Percentiles rank a stretch among this genome's conserved stretches.
Evolutionary conservation across 2,329 filamentous ascomycete species (phyloP).

Genomic region (Aspergillus sp.): DNA sequence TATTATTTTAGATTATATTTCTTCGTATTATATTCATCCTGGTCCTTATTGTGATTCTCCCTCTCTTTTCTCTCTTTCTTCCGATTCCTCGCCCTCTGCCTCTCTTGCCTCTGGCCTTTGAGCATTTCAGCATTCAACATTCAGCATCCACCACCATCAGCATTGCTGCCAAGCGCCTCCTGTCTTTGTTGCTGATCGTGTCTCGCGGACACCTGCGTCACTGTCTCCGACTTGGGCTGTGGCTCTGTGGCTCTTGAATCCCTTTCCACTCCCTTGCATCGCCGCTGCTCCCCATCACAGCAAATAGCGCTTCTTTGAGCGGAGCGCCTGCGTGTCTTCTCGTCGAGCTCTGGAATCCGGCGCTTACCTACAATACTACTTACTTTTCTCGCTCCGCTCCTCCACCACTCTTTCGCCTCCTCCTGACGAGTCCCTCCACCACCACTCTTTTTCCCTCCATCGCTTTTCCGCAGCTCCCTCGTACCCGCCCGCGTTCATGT

Average conservation of each 20-base stretch:
- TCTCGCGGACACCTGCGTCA: constrained; percentile 34
- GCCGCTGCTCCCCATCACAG: constrained; percentile 21
- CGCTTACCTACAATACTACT: constrained; percentile 24
- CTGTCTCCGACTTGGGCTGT: constrained; percentile 29
- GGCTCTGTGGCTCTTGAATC: constrained; percentile 28
- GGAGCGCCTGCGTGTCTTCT: constrained; percentile 26
- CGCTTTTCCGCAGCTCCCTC: constrained; percentile 23
- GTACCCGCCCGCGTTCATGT: constrained; percentile 33
- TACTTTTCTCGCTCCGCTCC: constrained; percentile 16
- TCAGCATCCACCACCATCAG: constrained; percentile 29
- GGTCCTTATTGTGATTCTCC: constrained; percentile 10
- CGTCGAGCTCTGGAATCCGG: constrained; percentile 23
- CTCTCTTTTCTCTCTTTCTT: constrained; percentile 11
- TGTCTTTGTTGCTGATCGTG: constrained; percentile 28
- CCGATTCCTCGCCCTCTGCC: background rate
- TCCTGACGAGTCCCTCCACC: constrained; percentile 14
- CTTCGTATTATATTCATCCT: constrained; percentile 11
- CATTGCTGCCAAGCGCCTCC: constrained; percentile 32
- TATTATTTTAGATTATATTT: constrained; percentile 3
- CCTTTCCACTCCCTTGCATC: constrained; percentile 33
- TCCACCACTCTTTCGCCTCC: constrained; percentile 3
- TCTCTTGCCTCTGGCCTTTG: constrained; percentile 4
- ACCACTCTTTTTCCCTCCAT: constrained; percentile 11
- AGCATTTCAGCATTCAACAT: constrained; percentile 7
- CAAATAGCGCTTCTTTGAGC: constrained; percentile 22